Evolutionary conservation across 208 protist species (phyloP).

Genomic region (Jaenimonas drosophilae): DNA sequence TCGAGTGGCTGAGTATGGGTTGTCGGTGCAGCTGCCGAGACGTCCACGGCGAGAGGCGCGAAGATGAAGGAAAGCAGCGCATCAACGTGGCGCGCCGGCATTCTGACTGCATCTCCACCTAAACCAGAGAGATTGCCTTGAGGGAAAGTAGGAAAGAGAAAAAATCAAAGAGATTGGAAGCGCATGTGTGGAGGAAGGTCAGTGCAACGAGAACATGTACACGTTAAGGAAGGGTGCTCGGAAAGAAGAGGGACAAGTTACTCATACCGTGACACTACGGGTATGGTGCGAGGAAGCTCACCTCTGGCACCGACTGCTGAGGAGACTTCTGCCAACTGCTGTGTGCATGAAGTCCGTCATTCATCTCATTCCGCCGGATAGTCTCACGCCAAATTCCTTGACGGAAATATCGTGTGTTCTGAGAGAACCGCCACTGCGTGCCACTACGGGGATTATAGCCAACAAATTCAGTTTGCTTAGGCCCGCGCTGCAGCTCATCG

Average conservation of each 20-base stretch:
- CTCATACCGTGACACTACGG: too few species aligned
- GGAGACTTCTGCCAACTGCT: conserved; percentile 87
- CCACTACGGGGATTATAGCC: conserved; percentile 82
- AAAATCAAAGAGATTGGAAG: conserved; percentile 2
- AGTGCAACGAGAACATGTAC: conserved; percentile 4
- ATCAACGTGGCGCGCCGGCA: too few species aligned
- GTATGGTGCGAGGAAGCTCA: conserved; percentile 68
- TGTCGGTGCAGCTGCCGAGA: too few species aligned
- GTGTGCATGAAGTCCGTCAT: conserved; percentile 75
- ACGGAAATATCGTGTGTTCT: conserved; percentile 81
- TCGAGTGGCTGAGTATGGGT: too few species aligned
- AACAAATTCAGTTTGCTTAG: conserved; percentile 79
- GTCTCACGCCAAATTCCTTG: conserved; percentile 79
- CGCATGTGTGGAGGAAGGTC: neutral
- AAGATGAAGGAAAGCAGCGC: too few species aligned
- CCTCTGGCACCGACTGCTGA: conserved; percentile 82
- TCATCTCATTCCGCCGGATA: conserved; percentile 84
- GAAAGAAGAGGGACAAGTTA: too few species aligned
- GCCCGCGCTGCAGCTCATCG: conserved; percentile 83
- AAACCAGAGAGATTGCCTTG: too few species aligned
- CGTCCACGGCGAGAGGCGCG: too few species aligned
- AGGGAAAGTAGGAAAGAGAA: conserved; percentile 3
- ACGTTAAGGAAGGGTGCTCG: conserved; percentile 4
- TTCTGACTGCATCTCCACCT: too few species aligned
- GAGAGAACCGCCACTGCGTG: conserved; percentile 82